Evolutionary conservation across 2,329 filamentous ascomycete genomes (phyloP), one percentile per base, ranked within the genome.

Genomic region (Trichoderma sp.): DNA sequence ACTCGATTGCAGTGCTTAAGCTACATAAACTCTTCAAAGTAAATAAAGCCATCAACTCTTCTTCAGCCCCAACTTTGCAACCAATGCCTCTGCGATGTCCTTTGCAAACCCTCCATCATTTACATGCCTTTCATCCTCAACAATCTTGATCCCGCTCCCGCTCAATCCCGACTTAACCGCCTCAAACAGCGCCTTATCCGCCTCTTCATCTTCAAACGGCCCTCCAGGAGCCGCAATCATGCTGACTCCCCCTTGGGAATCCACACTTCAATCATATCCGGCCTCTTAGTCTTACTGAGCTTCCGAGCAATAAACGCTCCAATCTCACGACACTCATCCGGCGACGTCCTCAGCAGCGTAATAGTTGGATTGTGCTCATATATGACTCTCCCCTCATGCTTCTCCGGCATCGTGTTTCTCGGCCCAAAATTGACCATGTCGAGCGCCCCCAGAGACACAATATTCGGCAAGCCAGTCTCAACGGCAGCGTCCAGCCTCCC

Each of bases 361-460:
- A 93, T 89, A 0, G 87, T 87, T 0, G 91, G 87, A 79, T 94
- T 94, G 80, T 94, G 92, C 79, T 90, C 88, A 78, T 89, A 87
- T n/a, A 93, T 81, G 24, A 85, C 85, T 35, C 91, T 85, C 2
- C 82, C 79, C 4, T 81, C 79, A 77, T 90, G 92, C 66, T 85
- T 85, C 71, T 88, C 85, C 0, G 92, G 92, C 0, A 93, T 86
- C 0, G 87, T 90, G 0, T 81, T 80, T 56, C 79, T 83, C 0
- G 90, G 87, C 0, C 92, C 92, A 79, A 93, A 93, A 77, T 93
- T 93, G 24, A 89, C 86, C 88, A 91, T 91, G 78, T 92, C 91
- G 38, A 86, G 85, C 0, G 89, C 89, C 0, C 89, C 89, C 7
- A 90, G 83, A 41, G 86, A 89, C 8, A 87, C 80, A 29, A 87